Evolutionary conservation across 2,329 filamentous ascomycete genomes (phyloP).

Genomic region (Venturia oleaginea): DNA sequence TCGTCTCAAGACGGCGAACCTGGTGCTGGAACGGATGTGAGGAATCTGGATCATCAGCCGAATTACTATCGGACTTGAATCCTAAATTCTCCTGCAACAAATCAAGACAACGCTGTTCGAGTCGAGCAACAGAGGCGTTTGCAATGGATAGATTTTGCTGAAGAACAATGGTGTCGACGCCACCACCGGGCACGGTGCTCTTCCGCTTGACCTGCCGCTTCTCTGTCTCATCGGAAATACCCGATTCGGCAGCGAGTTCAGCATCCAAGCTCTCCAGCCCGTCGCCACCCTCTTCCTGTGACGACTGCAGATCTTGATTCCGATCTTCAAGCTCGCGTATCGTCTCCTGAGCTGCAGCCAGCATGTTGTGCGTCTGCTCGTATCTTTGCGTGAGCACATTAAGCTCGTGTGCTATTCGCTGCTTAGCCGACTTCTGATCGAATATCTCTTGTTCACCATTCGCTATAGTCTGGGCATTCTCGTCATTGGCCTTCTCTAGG

Average conservation of each 20-base stretch:
- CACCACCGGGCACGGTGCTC: neutral
- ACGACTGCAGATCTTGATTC: constrained; percentile 33
- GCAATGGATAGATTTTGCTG: constrained; percentile 13
- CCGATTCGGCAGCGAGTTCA: constrained; percentile 27
- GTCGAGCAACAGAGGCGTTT: constrained; percentile 9
- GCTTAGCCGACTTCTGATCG: constrained; percentile 39
- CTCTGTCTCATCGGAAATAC: neutral
- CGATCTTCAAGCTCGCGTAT: constrained; percentile 38
- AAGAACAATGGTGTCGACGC: constrained; percentile 11
- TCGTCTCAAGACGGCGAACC: constrained; percentile 5
- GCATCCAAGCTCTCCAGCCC: constrained; percentile 29
- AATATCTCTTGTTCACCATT: constrained; percentile 44
- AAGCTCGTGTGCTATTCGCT: constrained; percentile 40
- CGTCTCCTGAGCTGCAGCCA: constrained; percentile 38
- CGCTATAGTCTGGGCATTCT: constrained; percentile 40
- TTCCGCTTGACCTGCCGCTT: constrained; percentile 1
- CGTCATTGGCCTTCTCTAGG: constrained; percentile 42
- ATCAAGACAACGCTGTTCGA: constrained; percentile 15
- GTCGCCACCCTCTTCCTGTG: constrained; percentile 18
- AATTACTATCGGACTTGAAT: constrained; percentile 11
- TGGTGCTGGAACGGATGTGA: constrained; percentile 14
- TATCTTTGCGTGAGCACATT: constrained; percentile 37
- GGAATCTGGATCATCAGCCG: constrained; percentile 4
- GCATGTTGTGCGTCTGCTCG: constrained; percentile 38
- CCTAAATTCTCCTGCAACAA: constrained; percentile 15